Evolutionary conservation across 306 rosid genomes (phyloP).

Genomic region (Crataegus laevigata): DNA sequence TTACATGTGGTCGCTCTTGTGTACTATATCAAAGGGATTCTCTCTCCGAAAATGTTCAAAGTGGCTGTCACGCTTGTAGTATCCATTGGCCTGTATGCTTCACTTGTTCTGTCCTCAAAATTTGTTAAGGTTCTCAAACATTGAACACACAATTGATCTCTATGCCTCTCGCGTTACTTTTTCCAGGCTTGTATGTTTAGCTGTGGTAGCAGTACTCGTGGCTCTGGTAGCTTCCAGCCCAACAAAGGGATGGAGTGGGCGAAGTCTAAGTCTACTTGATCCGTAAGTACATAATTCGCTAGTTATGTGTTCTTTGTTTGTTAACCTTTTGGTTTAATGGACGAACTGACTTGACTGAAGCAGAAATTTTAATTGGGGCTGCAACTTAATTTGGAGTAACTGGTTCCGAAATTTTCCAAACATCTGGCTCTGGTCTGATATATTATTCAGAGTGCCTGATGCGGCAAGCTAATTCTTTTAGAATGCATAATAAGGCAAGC

Average conservation of each 20-base stretch:
- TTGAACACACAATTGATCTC: constrained; percentile 19
- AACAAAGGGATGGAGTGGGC: constrained; percentile 98
- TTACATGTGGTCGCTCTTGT: constrained; percentile 95
- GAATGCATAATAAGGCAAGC: neutral
- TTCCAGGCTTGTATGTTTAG: constrained; percentile 72
- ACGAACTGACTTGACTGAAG: neutral
- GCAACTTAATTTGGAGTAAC: neutral
- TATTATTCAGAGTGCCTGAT: neutral
- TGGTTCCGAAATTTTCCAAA: neutral
- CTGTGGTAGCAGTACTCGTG: constrained; percentile 66
- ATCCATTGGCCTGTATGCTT: constrained; percentile 80
- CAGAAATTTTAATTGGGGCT: neutral
- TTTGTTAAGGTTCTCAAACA: constrained; percentile 4
- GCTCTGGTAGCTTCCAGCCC: constrained; percentile 99
- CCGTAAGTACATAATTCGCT: constrained; percentile 58
- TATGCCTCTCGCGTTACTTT: constrained; percentile 17
- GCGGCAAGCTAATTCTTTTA: neutral
- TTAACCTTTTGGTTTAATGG: constrained; percentile 8
- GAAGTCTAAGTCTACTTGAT: constrained; percentile 92
- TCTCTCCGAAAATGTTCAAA: constrained; percentile 89
- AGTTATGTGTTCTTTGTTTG: constrained; percentile 12
- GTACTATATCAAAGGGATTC: constrained; percentile 84
- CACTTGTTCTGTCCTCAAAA: constrained; percentile 14
- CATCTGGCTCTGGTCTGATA: neutral
- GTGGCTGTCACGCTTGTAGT: constrained; percentile 78